Conservation (phyloP, 169 alveolate genomes). For the Eimeria acervulina region DNA sequence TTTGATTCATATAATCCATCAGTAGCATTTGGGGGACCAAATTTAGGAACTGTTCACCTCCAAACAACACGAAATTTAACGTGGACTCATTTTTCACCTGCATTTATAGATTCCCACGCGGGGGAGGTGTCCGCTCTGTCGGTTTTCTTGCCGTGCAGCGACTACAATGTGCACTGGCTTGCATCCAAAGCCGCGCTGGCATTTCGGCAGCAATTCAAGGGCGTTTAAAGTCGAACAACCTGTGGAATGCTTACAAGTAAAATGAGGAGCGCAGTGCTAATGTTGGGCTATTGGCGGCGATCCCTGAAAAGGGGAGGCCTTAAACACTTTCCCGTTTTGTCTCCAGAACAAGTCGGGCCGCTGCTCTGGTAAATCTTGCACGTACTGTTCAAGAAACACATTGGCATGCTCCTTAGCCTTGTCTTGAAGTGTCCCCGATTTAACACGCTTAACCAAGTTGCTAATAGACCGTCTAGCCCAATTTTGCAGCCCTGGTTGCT, state of each 20-base stretch:
- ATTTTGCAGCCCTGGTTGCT: constrained; percentile 10
- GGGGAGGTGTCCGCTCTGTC: neutral
- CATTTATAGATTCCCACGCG: neutral
- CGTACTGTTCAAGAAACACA: constrained; percentile 38
- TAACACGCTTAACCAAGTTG: constrained; percentile 13
- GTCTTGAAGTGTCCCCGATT: constrained; percentile 22
- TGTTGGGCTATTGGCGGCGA: neutral
- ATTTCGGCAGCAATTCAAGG: neutral
- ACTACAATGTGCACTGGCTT: neutral
- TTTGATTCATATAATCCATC: neutral
- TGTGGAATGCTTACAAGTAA: neutral
- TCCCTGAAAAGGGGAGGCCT: neutral
- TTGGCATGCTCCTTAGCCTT: constrained; percentile 36
- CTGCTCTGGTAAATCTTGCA: neutral
- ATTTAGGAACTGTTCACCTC: neutral
- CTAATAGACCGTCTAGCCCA: constrained; percentile 48
- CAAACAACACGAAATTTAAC: neutral
- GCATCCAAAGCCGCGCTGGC: neutral
- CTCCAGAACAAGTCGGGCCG: constrained; percentile 11
- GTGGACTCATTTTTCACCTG: neutral
- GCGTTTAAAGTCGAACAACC: neutral
- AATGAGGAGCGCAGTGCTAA: neutral
- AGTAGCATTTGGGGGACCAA: neutral
- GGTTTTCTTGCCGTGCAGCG: neutral
- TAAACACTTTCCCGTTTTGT: neutral